These are phyloP conservation scores for Kwoniella sp. DNA, from an alignment of 768 basidiomycete genomes.

Conservation along the genomic window DNA sequence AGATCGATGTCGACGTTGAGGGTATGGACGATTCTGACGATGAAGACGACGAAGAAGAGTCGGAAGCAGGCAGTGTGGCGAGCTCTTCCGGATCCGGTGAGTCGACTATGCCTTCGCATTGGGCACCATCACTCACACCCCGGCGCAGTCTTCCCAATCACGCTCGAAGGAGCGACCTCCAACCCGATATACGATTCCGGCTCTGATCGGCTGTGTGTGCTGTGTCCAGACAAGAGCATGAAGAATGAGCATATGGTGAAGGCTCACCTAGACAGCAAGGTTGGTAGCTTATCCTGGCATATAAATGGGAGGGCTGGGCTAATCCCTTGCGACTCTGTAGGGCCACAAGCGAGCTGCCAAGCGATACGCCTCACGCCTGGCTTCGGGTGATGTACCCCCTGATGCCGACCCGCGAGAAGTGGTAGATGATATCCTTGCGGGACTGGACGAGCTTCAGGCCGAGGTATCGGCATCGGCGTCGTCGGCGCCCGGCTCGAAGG, in stretches of 20 bases:
- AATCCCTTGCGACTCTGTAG: conserved; percentile 4
- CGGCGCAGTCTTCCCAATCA: conserved; percentile 22
- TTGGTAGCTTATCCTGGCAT: conserved; percentile 5
- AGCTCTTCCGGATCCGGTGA: conserved; percentile 6
- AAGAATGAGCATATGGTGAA: conserved; percentile 27
- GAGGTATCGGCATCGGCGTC: neutral
- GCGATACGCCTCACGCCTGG: conserved; percentile 19
- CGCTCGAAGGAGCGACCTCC: conserved; percentile 20
- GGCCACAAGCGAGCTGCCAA: conserved; percentile 30
- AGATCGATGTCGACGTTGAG: conserved; percentile 10
- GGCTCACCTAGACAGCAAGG: conserved; percentile 26
- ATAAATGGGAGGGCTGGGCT: neutral
- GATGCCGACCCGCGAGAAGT: conserved; percentile 19
- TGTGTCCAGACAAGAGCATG: conserved; percentile 35
- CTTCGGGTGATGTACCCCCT: neutral
- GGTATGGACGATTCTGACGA: conserved; percentile 8
- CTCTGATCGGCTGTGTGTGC: conserved; percentile 22
- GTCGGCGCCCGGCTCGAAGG: neutral
- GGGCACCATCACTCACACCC: neutral
- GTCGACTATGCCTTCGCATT: neutral
- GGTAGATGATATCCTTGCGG: conserved; percentile 18
- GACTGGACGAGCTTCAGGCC: conserved; percentile 2
- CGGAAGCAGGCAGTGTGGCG: neutral
- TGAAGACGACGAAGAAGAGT: conserved; percentile 7
- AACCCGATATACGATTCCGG: conserved; percentile 26